These are phyloP conservation scores for Delitschia confertaspora DNA, from an alignment of 495 filamentous ascomycete species.

Conservation along the genomic window DNA sequence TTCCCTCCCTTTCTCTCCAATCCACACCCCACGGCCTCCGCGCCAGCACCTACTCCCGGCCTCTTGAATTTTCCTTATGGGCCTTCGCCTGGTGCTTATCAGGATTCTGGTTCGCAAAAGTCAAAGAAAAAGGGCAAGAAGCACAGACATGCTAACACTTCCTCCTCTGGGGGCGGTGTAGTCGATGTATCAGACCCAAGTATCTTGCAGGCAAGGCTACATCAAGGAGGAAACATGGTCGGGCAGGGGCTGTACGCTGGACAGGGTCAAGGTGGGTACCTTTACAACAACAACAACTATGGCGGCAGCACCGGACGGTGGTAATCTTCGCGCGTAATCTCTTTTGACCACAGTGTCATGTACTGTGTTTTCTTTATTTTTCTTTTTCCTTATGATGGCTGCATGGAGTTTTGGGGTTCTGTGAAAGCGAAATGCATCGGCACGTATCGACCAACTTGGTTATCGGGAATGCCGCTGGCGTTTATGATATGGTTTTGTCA, in stretches of 20 bases:
- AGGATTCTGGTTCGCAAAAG: conserved; percentile 79
- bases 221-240: conserved; percentile 65
- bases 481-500: conserved; percentile 22
- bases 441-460: conserved; percentile 19
- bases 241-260: conserved; percentile 81
- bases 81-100: conserved; percentile 69
- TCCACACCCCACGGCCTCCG: conserved; percentile 69
- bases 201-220: conserved; percentile 97
- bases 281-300: conserved; percentile 37
- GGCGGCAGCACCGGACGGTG: conserved; percentile 62
- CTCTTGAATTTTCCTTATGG: conserved; percentile 83
- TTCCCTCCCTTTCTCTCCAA: conserved; percentile 74
- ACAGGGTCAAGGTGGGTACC: conserved; percentile 98
- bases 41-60: conserved; percentile 80
- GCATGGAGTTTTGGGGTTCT: conserved; percentile 24
- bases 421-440: conserved; percentile 28
- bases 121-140: conserved; percentile 99
- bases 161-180: conserved; percentile 94
- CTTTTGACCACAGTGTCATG: conserved; percentile 8
- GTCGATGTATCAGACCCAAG: conserved; percentile 99
- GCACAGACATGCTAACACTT: conserved; percentile 99
- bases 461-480: conserved; percentile 18
- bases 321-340: conserved; percentile 38
- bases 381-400: conserved; percentile 17
- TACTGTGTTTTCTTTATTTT: conserved; percentile 16